Evolutionary conservation across 495 filamentous ascomycete species (phyloP), one percentile per base, ranked within the genome.

Genomic region (Penicillium nucicola): DNA sequence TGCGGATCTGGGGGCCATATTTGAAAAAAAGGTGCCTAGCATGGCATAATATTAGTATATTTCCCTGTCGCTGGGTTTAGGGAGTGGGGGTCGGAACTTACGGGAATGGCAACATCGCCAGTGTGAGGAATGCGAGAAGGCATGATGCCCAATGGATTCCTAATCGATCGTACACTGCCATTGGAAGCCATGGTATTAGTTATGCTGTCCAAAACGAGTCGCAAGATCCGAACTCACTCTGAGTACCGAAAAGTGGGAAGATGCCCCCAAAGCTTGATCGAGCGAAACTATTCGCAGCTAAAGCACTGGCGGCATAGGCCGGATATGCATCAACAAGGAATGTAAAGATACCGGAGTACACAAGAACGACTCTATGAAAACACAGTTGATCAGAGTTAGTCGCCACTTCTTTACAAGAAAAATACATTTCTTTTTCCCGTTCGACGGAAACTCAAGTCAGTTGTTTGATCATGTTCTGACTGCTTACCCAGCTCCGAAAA

Each of bases 291-390:
- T 98, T 98, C 25, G 90, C 90, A 22, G 92, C 90, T 53, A 97
- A 71, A 6, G 91, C 90, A 38, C 81, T 87, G 20, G 93, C 93
- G 22, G 92, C 90, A 72, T 91, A 97, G 14, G 85, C 69, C 4
- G 92, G 92, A 65, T 95, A 92, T n/a, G 87, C 86, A 67, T 95
- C 92, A 20, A 97, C 92, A 43, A 97, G 74, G 70, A 96, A 97
- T 19, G 92, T 96, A 67, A 97, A 97, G 56, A 96, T 79, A 12
- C 91, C 92, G 11, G 83, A 83, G 67, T 88, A 97, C 15, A 87
- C 87, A 7, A 91, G 69, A 39, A 90, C 75, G 30, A 81, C 88
- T n/a, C 88, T 89, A 65, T n/a, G n/a, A n/a, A n/a, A n/a, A n/a
- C n/a, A n/a, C n/a, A n/a, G n/a, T n/a, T n/a, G n/a, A n/a, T n/a